Evolutionary conservation across 1,284 basidiomycete species (phyloP).

Genomic region (Fomitopsis schrenkii): DNA sequence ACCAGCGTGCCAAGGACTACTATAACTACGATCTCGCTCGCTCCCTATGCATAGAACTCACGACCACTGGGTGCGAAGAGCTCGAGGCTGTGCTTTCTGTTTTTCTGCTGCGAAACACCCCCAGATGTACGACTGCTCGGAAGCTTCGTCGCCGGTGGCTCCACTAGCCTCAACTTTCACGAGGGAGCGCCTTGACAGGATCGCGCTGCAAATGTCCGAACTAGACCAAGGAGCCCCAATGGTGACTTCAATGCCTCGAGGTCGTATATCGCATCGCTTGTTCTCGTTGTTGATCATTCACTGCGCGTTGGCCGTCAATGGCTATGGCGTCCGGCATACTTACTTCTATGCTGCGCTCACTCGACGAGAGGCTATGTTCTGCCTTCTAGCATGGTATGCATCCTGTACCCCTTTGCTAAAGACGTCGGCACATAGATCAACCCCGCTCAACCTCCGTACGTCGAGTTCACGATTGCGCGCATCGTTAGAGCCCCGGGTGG

Average conservation of each 20-base stretch:
- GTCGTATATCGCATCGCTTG: too few relatives aligned
- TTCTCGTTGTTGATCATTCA: too few relatives aligned
- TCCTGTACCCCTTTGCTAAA: too few relatives aligned
- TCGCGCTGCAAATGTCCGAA: too few relatives aligned
- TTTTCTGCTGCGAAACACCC: not conserved
- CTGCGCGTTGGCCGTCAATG: not conserved
- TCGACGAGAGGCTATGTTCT: not conserved
- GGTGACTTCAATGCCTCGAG: not conserved
- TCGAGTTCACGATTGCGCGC: too few relatives aligned
- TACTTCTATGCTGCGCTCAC: not conserved
- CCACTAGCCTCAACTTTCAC: not conserved
- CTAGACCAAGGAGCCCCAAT: not conserved
- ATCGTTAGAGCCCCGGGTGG: too few relatives aligned
- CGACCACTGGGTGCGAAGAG: not conserved
- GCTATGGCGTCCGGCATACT: not conserved
- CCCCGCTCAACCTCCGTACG: too few relatives aligned
- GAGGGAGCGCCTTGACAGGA: too few relatives aligned
- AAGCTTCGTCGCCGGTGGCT: not conserved
- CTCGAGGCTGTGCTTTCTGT: not conserved
- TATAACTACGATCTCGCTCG: not conserved
- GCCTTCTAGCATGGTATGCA: too few relatives aligned
- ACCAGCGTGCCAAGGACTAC: not conserved
- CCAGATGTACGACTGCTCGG: not conserved
- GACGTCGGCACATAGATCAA: too few relatives aligned
- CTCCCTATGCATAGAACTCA: not conserved